Percentiles rank a stretch among this genome's conserved stretches.
Evolutionary conservation across 1,284 basidiomycete species (phyloP).

Genomic region (Bjerkandera adusta): DNA sequence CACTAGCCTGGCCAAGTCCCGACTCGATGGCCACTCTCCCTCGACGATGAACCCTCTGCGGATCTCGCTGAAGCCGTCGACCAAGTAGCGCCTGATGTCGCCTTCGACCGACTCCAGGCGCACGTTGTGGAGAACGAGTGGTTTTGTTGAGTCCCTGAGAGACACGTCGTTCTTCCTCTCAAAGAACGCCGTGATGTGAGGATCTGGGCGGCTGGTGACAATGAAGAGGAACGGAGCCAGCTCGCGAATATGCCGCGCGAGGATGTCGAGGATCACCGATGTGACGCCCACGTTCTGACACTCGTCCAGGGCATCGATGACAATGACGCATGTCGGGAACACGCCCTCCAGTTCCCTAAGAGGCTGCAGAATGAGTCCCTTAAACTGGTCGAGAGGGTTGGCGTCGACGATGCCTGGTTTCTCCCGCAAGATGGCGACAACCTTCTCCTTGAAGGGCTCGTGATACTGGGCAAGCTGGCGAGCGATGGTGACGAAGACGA

Average conservation of each 20-base stretch:
- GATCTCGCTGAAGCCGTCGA: not conserved
- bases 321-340: not conserved
- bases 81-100: not conserved
- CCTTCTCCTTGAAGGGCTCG: slow-evolving; percentile 14
- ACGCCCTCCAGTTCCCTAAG: slow-evolving; percentile 1
- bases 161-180: not conserved
- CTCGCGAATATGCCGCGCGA: not conserved
- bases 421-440: slow-evolving; percentile 14
- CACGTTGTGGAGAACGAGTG: not conserved
- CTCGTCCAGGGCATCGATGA: slow-evolving; percentile 1
- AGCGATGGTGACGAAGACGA: slow-evolving; percentile 27
- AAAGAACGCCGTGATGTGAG: slow-evolving; percentile 6
- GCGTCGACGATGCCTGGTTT: not conserved
- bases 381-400: not conserved
- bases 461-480: slow-evolving; percentile 17
- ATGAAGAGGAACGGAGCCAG: not conserved
- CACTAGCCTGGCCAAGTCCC: slow-evolving; percentile 1
- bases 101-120: not conserved
- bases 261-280: slow-evolving; percentile 5
- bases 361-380: slow-evolving; percentile 12
- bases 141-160: not conserved
- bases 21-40: not conserved
- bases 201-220: not conserved
- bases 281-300: slow-evolving; percentile 1
- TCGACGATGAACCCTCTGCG: not conserved